A percentile compares a stretch with the other conserved stretches of the same genome.
These are phyloP conservation scores for Acacia confusa DNA, from an alignment of 306 rosid species.

Conservation along the genomic window DNA sequence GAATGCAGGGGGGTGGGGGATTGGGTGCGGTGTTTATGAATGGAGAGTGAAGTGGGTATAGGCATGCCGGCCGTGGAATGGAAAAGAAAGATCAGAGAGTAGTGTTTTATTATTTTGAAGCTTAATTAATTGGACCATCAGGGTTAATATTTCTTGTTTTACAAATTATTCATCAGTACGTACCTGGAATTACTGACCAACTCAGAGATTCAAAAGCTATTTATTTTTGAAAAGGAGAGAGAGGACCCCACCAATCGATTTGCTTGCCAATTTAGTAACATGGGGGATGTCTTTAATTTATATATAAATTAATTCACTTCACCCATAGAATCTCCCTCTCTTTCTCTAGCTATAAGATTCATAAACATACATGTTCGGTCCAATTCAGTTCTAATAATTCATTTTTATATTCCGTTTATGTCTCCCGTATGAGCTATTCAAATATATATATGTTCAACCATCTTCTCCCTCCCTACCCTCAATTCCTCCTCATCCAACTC, in stretches of 20 bases:
- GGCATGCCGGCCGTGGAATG: conserved; percentile 33
- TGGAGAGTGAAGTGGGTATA: conserved; percentile 1
- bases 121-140: background rate
- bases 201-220: background rate
- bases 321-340: conserved; percentile 27
- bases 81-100: conserved; percentile 10
- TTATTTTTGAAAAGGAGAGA: background rate
- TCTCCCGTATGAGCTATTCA: conserved; percentile 3
- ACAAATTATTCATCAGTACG: background rate
- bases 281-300: conserved; percentile 49
- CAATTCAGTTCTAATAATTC: conserved; percentile 33
- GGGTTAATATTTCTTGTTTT: background rate
- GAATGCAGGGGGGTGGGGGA: background rate
- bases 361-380: conserved; percentile 39
- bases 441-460: conserved; percentile 3
- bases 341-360: conserved; percentile 31
- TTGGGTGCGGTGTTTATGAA: background rate
- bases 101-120: background rate
- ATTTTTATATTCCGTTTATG: background rate
- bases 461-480: background rate
- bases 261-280: conserved; percentile 58
- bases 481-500: conserved; percentile 10
- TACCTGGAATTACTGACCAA: background rate
- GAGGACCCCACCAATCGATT: conserved; percentile 44
- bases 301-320: conserved; percentile 13